These are phyloP conservation scores for Pleurostoma richardsiae DNA, from an alignment of 2,329 filamentous ascomycete species.

Conservation along the genomic window DNA sequence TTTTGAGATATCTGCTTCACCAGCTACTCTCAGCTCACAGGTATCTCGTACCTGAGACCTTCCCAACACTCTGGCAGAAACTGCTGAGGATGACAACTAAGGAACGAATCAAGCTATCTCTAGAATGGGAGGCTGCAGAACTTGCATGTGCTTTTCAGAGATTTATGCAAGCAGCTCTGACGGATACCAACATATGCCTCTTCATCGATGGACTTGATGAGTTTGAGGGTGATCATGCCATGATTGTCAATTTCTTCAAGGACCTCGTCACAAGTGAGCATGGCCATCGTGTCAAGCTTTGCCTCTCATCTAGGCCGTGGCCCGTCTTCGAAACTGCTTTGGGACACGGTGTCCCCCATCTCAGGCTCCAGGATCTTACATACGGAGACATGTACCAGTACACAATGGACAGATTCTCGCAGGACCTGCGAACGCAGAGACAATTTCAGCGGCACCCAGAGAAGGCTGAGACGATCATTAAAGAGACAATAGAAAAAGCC, in stretches of 20 bases:
- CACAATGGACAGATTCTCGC: constrained; percentile 10
- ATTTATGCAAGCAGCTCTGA: constrained; percentile 13
- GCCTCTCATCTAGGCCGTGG: constrained; percentile 20
- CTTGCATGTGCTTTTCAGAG: constrained; percentile 17
- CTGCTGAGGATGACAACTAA: constrained; percentile 18
- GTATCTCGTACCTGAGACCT: constrained; percentile 15
- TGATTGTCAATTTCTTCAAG: constrained; percentile 14
- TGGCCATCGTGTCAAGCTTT: constrained; percentile 15
- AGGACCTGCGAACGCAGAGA: constrained; percentile 7
- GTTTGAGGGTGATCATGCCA: constrained; percentile 16
- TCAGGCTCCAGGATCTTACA: constrained; percentile 17
- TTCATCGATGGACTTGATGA: constrained; percentile 19
- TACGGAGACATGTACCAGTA: constrained; percentile 15
- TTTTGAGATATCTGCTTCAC: constrained; percentile 28
- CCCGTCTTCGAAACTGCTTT: constrained; percentile 17
- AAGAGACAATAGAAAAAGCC: constrained; percentile 9
- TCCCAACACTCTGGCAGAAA: constrained; percentile 21
- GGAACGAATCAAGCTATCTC: constrained; percentile 19
- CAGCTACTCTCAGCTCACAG: constrained; percentile 22
- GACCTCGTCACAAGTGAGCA: constrained; percentile 7
- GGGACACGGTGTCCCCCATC: constrained; percentile 10
- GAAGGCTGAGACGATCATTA: constrained; percentile 1
- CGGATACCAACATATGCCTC: constrained; percentile 14
- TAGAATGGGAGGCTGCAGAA: constrained; percentile 24
- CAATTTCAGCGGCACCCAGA: constrained; percentile 7